Base-by-base conservation (phyloP, 2,329 filamentous ascomycete species). In the Didymella pomorum region DNA sequence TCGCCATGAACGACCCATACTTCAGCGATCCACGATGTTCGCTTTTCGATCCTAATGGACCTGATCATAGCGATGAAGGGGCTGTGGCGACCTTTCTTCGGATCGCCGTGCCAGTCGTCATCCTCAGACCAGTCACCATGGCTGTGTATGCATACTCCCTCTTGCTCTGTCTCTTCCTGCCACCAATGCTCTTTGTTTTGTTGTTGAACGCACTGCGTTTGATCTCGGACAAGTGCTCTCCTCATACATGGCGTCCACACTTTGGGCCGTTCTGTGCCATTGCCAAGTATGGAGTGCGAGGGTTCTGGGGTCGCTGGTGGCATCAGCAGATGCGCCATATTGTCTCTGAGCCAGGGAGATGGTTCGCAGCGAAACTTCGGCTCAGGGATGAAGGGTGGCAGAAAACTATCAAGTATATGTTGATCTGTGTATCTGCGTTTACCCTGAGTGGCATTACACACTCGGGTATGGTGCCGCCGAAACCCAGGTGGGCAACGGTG, bases 261-360 rank as follows among this genome's bases (percentile, higher is more conserved):
- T 62, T 59, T n/a, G 56, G 56, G 1, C 48, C 52, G 7, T 52
- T 59, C 47, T 55, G 55, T 3, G 55, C 52, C 3, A 53, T 62
- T 11, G 12, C 21, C 6, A 28, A 14, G 2, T 37, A 53, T 16
- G 59, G 59, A 4, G 9, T 61, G 8, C 46, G 55, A 21, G 59
- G 59, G 0, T 50, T 61, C 37, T 58, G 59, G 59, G 59, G 59
- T n/a, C 55, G 39, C 12, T 58, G 55, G 55, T 61, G 59, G 59
- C 59, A 58, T 43, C 55, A 61, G 42, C 59, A 61, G 29, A 61
- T 61, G 59, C 59, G 59, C 5, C 59, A 61, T 21, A 55, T 56
- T 18, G 55, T 58, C 11, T 49, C 55, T 29, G 59, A 61, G 23
- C 59, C 59, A 2, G 59, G 59, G 2, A 28, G 59, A 1, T 52